These are phyloP conservation scores for Huiozyma sinensis DNA, from an alignment of 805 yeast genomes.

Conservation along the genomic window DNA sequence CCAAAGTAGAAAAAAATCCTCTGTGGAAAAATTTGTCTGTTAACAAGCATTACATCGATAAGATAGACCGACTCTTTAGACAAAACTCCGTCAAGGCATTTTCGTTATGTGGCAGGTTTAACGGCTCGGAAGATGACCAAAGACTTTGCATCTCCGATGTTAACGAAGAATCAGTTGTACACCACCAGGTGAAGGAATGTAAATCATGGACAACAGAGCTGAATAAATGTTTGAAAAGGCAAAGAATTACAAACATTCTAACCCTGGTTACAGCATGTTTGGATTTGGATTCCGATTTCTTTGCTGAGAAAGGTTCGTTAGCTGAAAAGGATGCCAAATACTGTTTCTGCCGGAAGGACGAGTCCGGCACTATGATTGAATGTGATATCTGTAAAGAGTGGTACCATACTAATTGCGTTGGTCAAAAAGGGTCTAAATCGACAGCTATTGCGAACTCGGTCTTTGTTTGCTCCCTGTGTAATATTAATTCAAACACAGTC, in stretches of 20 bases:
- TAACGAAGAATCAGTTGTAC: slow-evolving; percentile 12
- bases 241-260: slow-evolving; percentile 2
- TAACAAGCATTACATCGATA: slow-evolving; percentile 7
- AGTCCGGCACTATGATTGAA: slow-evolving; percentile 54
- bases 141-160: slow-evolving; percentile 27
- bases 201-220: slow-evolving; percentile 8
- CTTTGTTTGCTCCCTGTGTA: slow-evolving; percentile 49
- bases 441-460: slow-evolving; percentile 27
- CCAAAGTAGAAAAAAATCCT: slow-evolving; percentile 10
- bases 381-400: slow-evolving; percentile 64
- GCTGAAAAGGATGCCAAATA: slow-evolving; percentile 22
- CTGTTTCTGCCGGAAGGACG: slow-evolving; percentile 55
- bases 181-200: slow-evolving; percentile 6
- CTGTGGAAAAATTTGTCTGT: slow-evolving; percentile 6
- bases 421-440: slow-evolving; percentile 26
- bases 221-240: slow-evolving; percentile 3
- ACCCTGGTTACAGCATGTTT: slow-evolving; percentile 12
- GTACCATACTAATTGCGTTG: slow-evolving; percentile 56
- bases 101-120: slow-evolving; percentile 10
- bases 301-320: slow-evolving; percentile 6
- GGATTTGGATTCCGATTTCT: slow-evolving; percentile 16
- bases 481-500: slow-evolving; percentile 14
- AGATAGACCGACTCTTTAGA: slow-evolving; percentile 3
- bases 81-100: slow-evolving; percentile 3
- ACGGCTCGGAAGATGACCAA: slow-evolving; percentile 24